Percentiles rank a stretch among this genome's conserved stretches.
Conservation (phyloP, 2,329 filamentous ascomycete genomes). For the Arthrocladium fulminans region DNA sequence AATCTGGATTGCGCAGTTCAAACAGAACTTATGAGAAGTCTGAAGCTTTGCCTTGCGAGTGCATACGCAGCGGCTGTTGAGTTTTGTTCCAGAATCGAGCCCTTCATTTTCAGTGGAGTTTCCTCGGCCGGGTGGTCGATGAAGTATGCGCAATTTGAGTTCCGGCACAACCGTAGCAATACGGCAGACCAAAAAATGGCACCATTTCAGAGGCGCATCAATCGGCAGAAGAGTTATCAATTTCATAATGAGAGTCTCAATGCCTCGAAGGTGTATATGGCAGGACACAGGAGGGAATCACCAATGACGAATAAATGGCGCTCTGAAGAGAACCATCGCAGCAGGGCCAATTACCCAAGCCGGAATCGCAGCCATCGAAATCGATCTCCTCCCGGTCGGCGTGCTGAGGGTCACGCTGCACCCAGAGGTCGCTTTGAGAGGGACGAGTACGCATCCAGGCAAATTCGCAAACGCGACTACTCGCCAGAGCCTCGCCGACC, state of each 20-base stretch:
- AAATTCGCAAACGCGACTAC: conserved; percentile 13
- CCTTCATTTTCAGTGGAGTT: too few relatives aligned
- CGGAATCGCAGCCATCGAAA: conserved; percentile 27
- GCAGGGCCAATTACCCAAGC: conserved; percentile 33
- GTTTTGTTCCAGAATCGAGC: too few relatives aligned
- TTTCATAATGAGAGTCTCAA: conserved; percentile 19
- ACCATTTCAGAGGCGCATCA: too few relatives aligned
- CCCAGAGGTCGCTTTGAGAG: conserved; percentile 11
- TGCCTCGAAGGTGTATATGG: conserved; percentile 41
- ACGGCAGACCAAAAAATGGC: too few relatives aligned
- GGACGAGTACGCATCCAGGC: conserved; percentile 8
- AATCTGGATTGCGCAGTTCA: too few relatives aligned
- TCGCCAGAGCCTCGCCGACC: conserved; percentile 15
- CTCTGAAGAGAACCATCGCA: conserved; percentile 34
- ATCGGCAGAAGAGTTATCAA: neutral
- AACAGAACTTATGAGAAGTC: too few relatives aligned
- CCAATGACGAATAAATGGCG: conserved; percentile 44
- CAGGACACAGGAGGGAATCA: conserved; percentile 42
- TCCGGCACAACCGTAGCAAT: neutral
- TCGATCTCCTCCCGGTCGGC: conserved; percentile 12
- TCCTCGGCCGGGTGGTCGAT: too few relatives aligned
- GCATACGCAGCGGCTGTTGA: too few relatives aligned
- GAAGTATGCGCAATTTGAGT: too few relatives aligned
- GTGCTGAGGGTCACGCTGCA: conserved; percentile 3
- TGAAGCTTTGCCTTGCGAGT: too few relatives aligned